Base-by-base conservation (phyloP, 2,329 filamentous ascomycete genomes). In the Cadophora luteo-olivacea region DNA sequence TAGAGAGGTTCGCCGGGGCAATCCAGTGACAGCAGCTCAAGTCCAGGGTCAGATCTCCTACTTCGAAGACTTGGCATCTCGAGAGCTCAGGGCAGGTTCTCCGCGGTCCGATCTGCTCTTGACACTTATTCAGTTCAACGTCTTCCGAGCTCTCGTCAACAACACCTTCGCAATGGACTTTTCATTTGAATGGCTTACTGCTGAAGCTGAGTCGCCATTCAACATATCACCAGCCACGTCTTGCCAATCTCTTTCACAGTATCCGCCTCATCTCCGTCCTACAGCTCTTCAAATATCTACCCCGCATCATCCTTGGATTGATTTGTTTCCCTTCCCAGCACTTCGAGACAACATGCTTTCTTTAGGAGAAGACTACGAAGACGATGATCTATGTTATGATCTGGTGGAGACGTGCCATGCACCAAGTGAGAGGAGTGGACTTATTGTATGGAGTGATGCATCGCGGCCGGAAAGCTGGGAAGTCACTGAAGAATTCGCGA, bases 381-480 rank as follows among this genome's bases (percentile, higher is more conserved):
- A 73, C 22, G 65, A 67, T 3, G 64, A 68, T 36, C 67, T 76
- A 11, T 75, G 73, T 57, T 63, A 61, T 38, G 74, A 76, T 38
- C 58, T 76, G 24, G 67, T 68, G 51, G 75, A 68, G 45, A 36
- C 66, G 11, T 65, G 66, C 19, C 38, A 73, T 4, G 66, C 64
- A 22, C 60, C 64, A 9, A 58, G 38, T 25, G 61, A 73, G 29
- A 70, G 67, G 61, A 72, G 77, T 22, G 79, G 77, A 1, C 24
- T 70, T 19, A 68, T 72, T 22, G 64, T 70, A 16, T 83, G 82
- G 82, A 77, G 79, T 7, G 71, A 78, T 57, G 75, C 78, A 1
- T 79, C 78, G 74, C 76, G 77, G 61, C 68, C 74, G 3, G 38
- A 61, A 8, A 78, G 75, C 24, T 82, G 80, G 80, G 80, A 82